These are phyloP conservation scores for Vitis hybrid DNA, from an alignment of 177 flowering plant species.

Conservation along the genomic window DNA sequence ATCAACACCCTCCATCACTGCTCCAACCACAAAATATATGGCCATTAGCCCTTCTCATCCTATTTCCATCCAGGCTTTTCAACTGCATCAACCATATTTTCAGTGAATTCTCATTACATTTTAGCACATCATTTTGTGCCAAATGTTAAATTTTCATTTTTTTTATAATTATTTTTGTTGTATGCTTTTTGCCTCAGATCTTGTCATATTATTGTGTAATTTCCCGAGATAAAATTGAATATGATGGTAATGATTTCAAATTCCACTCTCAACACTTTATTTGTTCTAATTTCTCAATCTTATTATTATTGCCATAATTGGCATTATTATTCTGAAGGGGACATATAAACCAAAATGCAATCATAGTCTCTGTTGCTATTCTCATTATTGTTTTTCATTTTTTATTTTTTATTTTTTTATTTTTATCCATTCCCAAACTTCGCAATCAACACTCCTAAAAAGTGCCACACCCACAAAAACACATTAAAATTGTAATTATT, in stretches of 20 bases:
- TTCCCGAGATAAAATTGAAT: constrained; percentile 11
- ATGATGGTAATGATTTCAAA: constrained; percentile 32
- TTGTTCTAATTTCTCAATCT: constrained; percentile 43
- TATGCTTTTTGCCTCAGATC: background rate
- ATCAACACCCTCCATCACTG: background rate
- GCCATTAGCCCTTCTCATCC: background rate
- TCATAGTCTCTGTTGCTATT: constrained; percentile 22
- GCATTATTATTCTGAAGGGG: constrained; percentile 45
- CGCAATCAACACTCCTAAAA: constrained; percentile 9
- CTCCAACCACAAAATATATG: background rate
- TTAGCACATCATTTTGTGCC: background rate
- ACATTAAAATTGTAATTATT: constrained; percentile 18
- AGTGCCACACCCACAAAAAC: constrained; percentile 18
- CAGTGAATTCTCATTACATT: background rate
- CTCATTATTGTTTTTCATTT: background rate
- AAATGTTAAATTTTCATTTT: background rate
- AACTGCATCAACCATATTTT: background rate
- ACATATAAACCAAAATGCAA: constrained; percentile 55
- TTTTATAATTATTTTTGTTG: no score
- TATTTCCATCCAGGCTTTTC: background rate
- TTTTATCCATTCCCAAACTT: constrained; percentile 15
- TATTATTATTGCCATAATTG: constrained; percentile 44
- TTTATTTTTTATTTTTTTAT: constrained; percentile 9
- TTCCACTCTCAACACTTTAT: constrained; percentile 32
- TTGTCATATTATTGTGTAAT: constrained; percentile 10